Evolutionary conservation across 257 asterid genomes (phyloP).

Genomic region (Plantago major): DNA sequence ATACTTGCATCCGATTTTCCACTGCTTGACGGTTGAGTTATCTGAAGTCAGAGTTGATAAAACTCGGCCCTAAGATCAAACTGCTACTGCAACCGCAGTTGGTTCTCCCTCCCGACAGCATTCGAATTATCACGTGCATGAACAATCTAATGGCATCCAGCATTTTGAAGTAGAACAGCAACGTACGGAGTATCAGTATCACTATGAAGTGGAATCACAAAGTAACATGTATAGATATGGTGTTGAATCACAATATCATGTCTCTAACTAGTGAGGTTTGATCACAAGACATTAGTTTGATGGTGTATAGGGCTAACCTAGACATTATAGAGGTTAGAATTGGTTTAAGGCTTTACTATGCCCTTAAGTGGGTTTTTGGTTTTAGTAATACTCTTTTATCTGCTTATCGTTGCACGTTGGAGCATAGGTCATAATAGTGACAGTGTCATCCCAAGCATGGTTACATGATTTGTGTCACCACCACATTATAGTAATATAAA

Average conservation of each 20-base stretch:
- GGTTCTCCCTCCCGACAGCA: conserved; percentile 28
- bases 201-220: conserved; percentile 20
- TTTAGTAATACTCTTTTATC: too few relatives aligned
- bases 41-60: conserved; percentile 46
- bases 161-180: conserved; percentile 33
- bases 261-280: conserved; percentile 25
- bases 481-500: too few relatives aligned
- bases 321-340: conserved; percentile 2
- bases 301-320: background rate
- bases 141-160: conserved; percentile 22
- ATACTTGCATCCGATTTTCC: conserved; percentile 85
- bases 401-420: too few relatives aligned
- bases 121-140: conserved; percentile 19
- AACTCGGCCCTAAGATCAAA: conserved; percentile 22
- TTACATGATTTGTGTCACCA: too few relatives aligned
- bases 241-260: conserved; percentile 32
- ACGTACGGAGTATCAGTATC: conserved; percentile 16
- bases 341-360: too few relatives aligned
- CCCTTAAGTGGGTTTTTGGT: too few relatives aligned
- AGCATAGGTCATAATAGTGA: too few relatives aligned
- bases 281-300: conserved; percentile 1
- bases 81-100: conserved; percentile 23
- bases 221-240: conserved; percentile 24
- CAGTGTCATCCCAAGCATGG: too few relatives aligned
- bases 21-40: conserved; percentile 50